phyloP scores from a whole-genome alignment of 148 eudicot genomes.

The Hydrangea macrophylla region DNA sequence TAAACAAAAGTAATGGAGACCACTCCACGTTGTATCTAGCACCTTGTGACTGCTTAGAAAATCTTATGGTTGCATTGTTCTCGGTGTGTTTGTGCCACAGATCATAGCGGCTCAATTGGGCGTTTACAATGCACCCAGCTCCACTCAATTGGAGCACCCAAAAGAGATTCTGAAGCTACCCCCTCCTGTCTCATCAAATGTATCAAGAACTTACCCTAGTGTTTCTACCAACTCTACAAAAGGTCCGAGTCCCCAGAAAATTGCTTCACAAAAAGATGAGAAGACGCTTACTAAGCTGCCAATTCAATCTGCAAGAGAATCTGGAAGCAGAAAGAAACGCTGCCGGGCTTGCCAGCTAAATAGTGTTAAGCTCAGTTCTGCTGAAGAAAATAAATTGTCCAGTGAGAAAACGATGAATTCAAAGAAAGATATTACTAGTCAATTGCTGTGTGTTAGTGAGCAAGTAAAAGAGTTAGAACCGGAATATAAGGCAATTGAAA shows the following conservation, averaged over 20 bases:
- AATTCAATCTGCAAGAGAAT: constrained; percentile 9
- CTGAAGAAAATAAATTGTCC: not conserved
- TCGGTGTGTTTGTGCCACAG: constrained; percentile 8
- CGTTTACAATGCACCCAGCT: constrained; percentile 1
- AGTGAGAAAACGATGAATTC: not conserved
- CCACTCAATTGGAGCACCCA: constrained; percentile 1
- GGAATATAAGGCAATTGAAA: constrained; percentile 4
- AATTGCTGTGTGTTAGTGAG: not conserved
- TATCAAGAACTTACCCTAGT: not conserved
- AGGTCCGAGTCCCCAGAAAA: not conserved
- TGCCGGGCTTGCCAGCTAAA: constrained; percentile 18
- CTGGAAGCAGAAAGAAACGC: constrained; percentile 26
- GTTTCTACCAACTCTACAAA: not conserved
- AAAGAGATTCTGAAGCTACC: not conserved
- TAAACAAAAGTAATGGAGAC: too few species aligned
- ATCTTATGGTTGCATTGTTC: too few species aligned
- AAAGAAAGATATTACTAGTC: not conserved
- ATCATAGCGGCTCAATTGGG: constrained; percentile 11
- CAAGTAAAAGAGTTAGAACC: constrained; percentile 12
- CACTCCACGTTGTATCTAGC: too few species aligned
- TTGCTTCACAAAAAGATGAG: constrained; percentile 3
- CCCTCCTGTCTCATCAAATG: constrained; percentile 8
- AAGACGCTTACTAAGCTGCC: not conserved
- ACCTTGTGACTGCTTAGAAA: too few species aligned
- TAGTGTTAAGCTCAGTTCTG: constrained; percentile 10